Conservation (phyloP, 768 basidiomycete species). For the Porpolomopsis calyptriformis region DNA sequence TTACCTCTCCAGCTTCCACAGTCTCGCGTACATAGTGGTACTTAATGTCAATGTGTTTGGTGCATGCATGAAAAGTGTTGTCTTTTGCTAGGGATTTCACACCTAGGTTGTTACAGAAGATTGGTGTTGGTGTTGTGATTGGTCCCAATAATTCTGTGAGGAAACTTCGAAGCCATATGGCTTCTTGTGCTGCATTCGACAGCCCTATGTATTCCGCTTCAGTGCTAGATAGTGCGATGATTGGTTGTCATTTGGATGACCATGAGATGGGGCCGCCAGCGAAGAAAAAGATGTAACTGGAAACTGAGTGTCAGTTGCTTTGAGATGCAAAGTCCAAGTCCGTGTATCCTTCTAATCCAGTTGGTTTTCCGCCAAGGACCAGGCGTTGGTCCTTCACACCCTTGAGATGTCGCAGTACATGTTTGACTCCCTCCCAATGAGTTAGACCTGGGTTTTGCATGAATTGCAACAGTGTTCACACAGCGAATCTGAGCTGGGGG, state of each 20-base stretch:
- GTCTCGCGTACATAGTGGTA: conserved; percentile 19
- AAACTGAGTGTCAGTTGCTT: neutral
- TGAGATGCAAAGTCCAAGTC: conserved; percentile 10
- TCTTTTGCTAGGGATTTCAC: conserved; percentile 1
- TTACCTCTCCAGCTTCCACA: too few relatives aligned
- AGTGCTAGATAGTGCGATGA: conserved; percentile 11
- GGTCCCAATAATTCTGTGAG: conserved; percentile 1
- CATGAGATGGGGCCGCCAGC: conserved; percentile 6
- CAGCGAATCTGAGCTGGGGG: too few relatives aligned
- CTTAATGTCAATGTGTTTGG: conserved; percentile 12
- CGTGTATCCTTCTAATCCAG: too few relatives aligned
- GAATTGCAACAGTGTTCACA: too few relatives aligned
- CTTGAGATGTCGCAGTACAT: too few relatives aligned
- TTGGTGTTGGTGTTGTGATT: too few relatives aligned
- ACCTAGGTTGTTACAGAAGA: neutral
- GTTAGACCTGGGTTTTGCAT: too few relatives aligned
- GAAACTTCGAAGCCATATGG: conserved; percentile 19
- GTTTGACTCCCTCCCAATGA: too few relatives aligned
- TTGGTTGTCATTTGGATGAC: conserved; percentile 12
- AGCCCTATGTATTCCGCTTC: conserved; percentile 13
- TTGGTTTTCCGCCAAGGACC: too few relatives aligned
- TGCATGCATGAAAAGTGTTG: conserved; percentile 2
- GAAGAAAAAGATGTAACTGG: neutral
- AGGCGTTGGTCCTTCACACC: too few relatives aligned
- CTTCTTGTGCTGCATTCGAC: conserved; percentile 1